Percentiles rank a stretch among this genome's conserved stretches.
These are phyloP conservation scores for Moniliella sp. DNA, from an alignment of 1,284 basidiomycete genomes.

Conservation along the genomic window DNA sequence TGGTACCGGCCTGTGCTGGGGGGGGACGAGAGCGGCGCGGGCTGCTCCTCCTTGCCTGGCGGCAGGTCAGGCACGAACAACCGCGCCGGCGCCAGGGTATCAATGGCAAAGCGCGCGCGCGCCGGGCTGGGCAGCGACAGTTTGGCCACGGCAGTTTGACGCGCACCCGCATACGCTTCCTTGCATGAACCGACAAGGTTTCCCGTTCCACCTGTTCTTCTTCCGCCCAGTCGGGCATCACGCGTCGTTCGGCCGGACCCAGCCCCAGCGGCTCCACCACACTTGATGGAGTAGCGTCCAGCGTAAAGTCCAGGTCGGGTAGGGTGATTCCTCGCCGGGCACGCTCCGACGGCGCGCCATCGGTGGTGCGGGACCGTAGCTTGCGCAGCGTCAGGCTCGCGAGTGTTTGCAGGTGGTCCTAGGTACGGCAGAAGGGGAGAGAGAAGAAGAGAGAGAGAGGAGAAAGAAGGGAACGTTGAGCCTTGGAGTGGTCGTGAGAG, in stretches of 20 bases:
- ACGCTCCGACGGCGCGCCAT: neutral
- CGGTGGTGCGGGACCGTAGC: constrained; percentile 15
- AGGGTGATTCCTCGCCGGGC: constrained; percentile 7
- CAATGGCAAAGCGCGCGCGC: constrained; percentile 17
- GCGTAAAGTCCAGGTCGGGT: constrained; percentile 18
- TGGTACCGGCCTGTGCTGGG: constrained; percentile 3
- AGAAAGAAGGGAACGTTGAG: neutral
- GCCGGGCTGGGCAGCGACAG: constrained; percentile 6
- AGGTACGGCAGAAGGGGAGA: neutral
- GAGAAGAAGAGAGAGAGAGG: neutral
- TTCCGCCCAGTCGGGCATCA: constrained; percentile 14
- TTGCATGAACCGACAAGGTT: constrained; percentile 4
- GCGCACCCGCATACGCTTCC: constrained; percentile 5
- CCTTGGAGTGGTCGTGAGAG: neutral
- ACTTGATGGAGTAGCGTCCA: constrained; percentile 20
- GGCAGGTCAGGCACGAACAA: constrained; percentile 20
- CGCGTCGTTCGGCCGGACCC: constrained; percentile 20
- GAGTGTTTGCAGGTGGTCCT: constrained; percentile 24
- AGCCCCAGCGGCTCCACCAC: constrained; percentile 29
- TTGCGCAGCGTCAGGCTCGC: constrained; percentile 19
- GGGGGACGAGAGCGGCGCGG: neutral
- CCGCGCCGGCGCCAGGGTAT: constrained; percentile 17
- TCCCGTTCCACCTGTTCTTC: neutral
- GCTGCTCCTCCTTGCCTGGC: constrained; percentile 11
- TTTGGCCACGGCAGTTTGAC: constrained; percentile 13